Base-by-base conservation (phyloP, 176 grass and related monocot species). In the Phragmites australis region DNA sequence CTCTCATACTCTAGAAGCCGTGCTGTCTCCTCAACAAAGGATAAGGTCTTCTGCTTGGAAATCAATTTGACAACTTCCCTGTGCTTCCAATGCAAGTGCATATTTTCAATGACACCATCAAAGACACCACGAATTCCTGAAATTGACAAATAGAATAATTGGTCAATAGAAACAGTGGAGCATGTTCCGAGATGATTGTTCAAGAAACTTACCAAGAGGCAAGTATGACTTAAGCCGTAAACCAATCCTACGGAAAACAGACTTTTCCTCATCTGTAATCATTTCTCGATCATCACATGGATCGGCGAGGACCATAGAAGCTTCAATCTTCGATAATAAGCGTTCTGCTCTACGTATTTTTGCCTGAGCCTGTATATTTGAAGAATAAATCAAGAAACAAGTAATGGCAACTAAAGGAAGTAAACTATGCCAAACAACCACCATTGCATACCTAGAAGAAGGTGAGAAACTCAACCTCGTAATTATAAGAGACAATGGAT, bases 71-170 rank as follows among this genome's bases (percentile, higher is more conserved):
- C 90, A 62, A 98, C 45, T 83, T 98, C 96, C 76, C 96, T 92
- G 58, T 98, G 92, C 63, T 94, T 98, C 96, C 96, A 98, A 41
- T 98, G 96, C 83, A 98, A 89, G 78, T 98, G 96, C 96, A 98
- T 98, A 59, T 98, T 98, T 83, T 94, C 96, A 83, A 98, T 94
- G 53, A 94, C 88, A 47, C 96, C 96, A 79, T 94, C 92, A 47
- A 98, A 98, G 65, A 98, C 96, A 45, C 96, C 96, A 85, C 92
- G 87, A 52, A 94, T 83, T 74, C 95, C 90, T 97, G 80, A 81
- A 64, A 68, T 41, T 57, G 39, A 58, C 21, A 85, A 49, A 72
- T 29, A 82, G 12, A 65, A 76, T 47, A 69, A 87, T 59, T 21
- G 60, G 15, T 52, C 22, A 64, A 74, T 34, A 55, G 1, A 49